A percentile compares a stretch with the other conserved stretches of the same genome.
These are phyloP conservation scores for Globisporangium spiculum DNA, from an alignment of 352 stramenopile species.

Conservation along the genomic window DNA sequence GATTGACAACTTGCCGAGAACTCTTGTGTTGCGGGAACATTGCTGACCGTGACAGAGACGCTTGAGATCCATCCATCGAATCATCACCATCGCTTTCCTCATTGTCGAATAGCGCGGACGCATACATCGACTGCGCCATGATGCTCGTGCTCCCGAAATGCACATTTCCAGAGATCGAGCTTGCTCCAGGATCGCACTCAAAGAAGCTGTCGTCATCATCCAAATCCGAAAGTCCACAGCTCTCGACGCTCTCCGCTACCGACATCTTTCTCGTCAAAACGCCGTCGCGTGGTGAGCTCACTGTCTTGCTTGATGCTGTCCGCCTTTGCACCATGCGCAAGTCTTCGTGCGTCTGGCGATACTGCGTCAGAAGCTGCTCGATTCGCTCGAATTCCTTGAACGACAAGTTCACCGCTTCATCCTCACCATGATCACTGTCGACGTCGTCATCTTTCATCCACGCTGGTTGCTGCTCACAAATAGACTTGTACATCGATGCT, in stretches of 20 bases:
- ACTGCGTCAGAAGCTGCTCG: conserved; percentile 75
- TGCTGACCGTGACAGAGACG: conserved; percentile 9
- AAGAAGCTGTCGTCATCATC: conserved; percentile 86
- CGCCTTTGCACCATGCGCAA: conserved; percentile 32
- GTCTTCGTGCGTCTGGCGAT: conserved; percentile 75
- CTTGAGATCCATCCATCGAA: neutral
- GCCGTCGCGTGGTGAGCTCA: conserved; percentile 8
- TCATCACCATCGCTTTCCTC: conserved; percentile 27
- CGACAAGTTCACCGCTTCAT: conserved; percentile 52
- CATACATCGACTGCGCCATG: conserved; percentile 84
- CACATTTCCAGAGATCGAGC: conserved; percentile 30
- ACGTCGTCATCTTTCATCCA: conserved; percentile 63
- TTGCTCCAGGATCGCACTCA: conserved; percentile 70
- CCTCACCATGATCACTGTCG: conserved; percentile 16
- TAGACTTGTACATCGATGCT: conserved; percentile 64
- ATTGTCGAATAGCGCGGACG: conserved; percentile 60
- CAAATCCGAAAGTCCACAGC: conserved; percentile 75
- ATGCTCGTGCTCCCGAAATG: conserved; percentile 38
- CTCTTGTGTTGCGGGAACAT: conserved; percentile 1
- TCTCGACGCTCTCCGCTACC: conserved; percentile 75
- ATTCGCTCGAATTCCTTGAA: conserved; percentile 84
- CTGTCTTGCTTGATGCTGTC: neutral
- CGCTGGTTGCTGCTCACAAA: conserved; percentile 58
- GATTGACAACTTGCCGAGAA: conserved; percentile 47
- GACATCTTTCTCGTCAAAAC: conserved; percentile 51